Evolutionary conservation across 305 asterid genomes (phyloP).

Genomic region (Plantago coronopus): DNA sequence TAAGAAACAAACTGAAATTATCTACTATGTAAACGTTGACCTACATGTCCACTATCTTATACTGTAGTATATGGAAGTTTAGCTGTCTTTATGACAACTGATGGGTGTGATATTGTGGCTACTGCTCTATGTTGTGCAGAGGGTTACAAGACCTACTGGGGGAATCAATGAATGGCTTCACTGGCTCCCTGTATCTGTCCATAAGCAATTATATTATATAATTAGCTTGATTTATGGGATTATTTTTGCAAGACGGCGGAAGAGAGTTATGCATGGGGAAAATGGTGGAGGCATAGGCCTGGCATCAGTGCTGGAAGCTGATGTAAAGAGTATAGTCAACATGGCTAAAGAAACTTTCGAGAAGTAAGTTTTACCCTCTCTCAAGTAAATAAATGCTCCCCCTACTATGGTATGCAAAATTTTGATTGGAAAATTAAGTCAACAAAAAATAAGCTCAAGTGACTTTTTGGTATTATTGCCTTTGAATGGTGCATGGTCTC

Average conservation of each 20-base stretch:
- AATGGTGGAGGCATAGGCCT: conserved; percentile 63
- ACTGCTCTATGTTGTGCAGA: conserved; percentile 41
- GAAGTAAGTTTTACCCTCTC: conserved; percentile 48
- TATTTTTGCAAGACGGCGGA: conserved; percentile 48
- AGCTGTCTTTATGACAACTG: conserved; percentile 10
- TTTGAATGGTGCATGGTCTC: neutral
- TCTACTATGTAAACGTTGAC: neutral
- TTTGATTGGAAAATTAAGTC: too few species aligned
- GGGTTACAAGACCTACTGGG: conserved; percentile 92
- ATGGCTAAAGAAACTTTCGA: conserved; percentile 82
- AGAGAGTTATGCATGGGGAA: conserved; percentile 37
- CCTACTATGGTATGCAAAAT: too few species aligned
- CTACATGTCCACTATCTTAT: neutral
- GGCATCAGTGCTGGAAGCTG: conserved; percentile 82
- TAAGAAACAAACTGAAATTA: neutral
- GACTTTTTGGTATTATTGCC: conserved; percentile 2
- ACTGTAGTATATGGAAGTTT: conserved; percentile 4
- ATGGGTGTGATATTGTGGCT: conserved; percentile 22
- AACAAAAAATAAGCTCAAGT: neutral
- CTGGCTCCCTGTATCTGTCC: conserved; percentile 95
- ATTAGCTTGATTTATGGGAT: conserved; percentile 48
- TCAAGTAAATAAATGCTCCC: neutral
- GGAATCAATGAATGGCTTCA: conserved; percentile 90
- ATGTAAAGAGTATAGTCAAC: conserved; percentile 67
- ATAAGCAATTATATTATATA: conserved; percentile 65